phyloP scores from a whole-genome alignment of 176 grass and related monocot species.

The Guadua angustifolia region DNA sequence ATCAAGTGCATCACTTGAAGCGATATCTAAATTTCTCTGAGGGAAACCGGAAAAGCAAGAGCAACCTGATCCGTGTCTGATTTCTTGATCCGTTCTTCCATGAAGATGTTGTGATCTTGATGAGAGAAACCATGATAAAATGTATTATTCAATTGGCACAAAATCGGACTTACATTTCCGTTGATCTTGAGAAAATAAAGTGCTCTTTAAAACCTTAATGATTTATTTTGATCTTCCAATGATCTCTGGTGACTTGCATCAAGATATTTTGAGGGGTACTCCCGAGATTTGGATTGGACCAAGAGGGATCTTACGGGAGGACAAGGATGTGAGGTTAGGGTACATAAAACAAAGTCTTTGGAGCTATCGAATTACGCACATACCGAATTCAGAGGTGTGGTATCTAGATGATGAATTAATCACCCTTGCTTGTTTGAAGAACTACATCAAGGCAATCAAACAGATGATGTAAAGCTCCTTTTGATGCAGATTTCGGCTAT shows the following conservation, averaged over 20 bases:
- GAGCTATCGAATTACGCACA: conserved; percentile 56
- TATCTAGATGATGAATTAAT: conserved; percentile 62
- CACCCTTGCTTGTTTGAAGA: conserved; percentile 62
- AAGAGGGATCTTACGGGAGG: conserved; percentile 43
- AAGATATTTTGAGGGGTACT: conserved; percentile 27
- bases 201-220: neutral
- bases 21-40: conserved; percentile 40
- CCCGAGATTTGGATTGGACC: conserved; percentile 13
- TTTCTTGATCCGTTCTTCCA: conserved; percentile 57
- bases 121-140: conserved; percentile 18
- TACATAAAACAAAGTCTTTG: conserved; percentile 65
- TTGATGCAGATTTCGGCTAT: conserved; percentile 67
- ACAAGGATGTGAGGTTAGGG: conserved; percentile 44
- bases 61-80: conserved; percentile 52
- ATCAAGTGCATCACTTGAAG: neutral
- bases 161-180: conserved; percentile 1
- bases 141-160: conserved; percentile 38
- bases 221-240: conserved; percentile 39
- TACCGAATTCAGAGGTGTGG: conserved; percentile 53
- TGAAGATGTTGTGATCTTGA: conserved; percentile 40
- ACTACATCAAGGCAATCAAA: conserved; percentile 38
- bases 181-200: conserved; percentile 5
- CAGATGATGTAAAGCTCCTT: conserved; percentile 56
- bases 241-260: conserved; percentile 43
- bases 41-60: conserved; percentile 53